Percentiles rank a stretch among this genome's conserved stretches.
Conservation (phyloP, 345 rosid species). For the Anastatica hierochuntica region DNA sequence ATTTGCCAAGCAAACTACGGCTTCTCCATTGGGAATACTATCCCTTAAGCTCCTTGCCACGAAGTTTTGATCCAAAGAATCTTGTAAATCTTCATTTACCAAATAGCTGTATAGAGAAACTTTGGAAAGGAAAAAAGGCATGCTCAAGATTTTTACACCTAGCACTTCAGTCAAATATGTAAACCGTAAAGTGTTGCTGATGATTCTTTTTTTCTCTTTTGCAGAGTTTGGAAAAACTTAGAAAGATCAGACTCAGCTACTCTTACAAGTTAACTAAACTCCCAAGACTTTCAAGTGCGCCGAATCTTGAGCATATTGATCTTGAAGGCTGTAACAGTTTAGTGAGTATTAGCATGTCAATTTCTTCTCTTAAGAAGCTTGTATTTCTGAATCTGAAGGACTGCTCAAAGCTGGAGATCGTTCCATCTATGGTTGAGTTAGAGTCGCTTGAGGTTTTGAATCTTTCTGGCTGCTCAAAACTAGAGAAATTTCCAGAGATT, state of each 20-base stretch:
- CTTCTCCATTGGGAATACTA: conserved; percentile 21
- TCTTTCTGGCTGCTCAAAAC: conserved; percentile 18
- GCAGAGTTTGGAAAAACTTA: conserved; percentile 16
- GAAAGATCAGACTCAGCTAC: conserved; percentile 12
- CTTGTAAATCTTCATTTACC: conserved; percentile 22
- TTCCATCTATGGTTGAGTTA: conserved; percentile 8
- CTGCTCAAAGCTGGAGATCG: conserved; percentile 14
- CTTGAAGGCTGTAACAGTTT: conserved; percentile 23
- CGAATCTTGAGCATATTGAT: conserved; percentile 18
- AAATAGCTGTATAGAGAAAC: neutral
- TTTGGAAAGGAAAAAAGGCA: conserved; percentile 25
- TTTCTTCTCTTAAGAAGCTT: conserved; percentile 4
- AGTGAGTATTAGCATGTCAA: conserved; percentile 12
- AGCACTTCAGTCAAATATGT: neutral
- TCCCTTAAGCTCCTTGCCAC: conserved; percentile 24
- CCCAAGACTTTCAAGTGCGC: conserved; percentile 19
- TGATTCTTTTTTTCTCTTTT: neutral
- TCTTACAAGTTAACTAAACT: conserved; percentile 4
- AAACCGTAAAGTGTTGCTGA: neutral
- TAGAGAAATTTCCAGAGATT: conserved; percentile 13
- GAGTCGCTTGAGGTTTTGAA: conserved; percentile 15
- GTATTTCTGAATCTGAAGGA: conserved; percentile 17
- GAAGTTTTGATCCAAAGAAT: conserved; percentile 6
- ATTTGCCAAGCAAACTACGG: conserved; percentile 15
- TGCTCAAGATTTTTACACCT: neutral